phyloP scores from a whole-genome alignment of 768 basidiomycete genomes.

The Antrodiella citrinella region DNA sequence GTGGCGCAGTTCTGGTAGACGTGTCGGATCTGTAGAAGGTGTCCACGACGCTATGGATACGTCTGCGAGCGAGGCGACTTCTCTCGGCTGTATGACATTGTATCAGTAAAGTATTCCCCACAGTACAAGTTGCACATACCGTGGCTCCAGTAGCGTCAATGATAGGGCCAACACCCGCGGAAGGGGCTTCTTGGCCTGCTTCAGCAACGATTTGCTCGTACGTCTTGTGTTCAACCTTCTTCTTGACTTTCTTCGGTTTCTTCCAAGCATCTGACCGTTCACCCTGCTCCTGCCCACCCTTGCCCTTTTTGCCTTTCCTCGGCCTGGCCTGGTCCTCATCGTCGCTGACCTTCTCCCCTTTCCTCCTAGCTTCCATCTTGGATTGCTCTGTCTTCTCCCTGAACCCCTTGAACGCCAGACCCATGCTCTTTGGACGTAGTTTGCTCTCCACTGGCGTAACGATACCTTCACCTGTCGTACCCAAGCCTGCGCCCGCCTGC shows the following conservation, averaged over 20 bases:
- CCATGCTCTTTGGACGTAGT: conserved; percentile 76
- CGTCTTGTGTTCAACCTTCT: conserved; percentile 86
- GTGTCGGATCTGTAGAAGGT: conserved; percentile 77
- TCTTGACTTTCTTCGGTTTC: conserved; percentile 76
- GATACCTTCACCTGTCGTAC: conserved; percentile 69
- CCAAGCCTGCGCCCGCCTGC: conserved; percentile 76
- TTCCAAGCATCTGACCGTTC: conserved; percentile 78
- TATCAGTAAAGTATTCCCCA: conserved; percentile 10
- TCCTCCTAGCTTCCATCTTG: conserved; percentile 67
- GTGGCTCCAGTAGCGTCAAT: conserved; percentile 93
- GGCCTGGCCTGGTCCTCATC: conserved; percentile 49
- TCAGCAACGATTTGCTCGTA: conserved; percentile 95
- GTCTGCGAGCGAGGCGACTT: conserved; percentile 80
- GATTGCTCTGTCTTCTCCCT: conserved; percentile 84
- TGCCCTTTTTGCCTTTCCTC: conserved; percentile 45
- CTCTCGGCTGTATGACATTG: conserved; percentile 50
- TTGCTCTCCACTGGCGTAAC: conserved; percentile 84
- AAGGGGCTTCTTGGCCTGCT: conserved; percentile 51
- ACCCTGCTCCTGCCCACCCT: conserved; percentile 35
- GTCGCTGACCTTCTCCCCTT: conserved; percentile 68
- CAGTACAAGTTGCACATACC: conserved; percentile 36
- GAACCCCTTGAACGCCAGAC: conserved; percentile 83
- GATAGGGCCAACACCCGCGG: conserved; percentile 68
- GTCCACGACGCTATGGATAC: conserved; percentile 74
- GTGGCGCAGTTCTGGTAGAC: conserved; percentile 95